Percentiles rank a stretch among this genome's conserved stretches.
phyloP scores from a whole-genome alignment of 495 filamentous ascomycete genomes.

The Cladorrhinum samala region DNA sequence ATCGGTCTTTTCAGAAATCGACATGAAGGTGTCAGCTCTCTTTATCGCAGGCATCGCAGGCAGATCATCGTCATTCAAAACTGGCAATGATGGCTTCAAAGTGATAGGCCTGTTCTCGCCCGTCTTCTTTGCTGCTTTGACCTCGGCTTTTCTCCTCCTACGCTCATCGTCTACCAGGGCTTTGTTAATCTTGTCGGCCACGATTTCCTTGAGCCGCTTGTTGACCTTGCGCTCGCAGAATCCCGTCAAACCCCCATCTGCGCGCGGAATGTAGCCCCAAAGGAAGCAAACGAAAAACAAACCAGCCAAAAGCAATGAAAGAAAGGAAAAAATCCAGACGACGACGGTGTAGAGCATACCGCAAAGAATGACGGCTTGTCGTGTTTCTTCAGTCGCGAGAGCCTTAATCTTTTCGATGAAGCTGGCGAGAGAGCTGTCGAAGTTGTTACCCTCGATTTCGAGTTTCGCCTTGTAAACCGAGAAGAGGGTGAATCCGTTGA shows the following conservation, averaged over 20 bases:
- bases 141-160: constrained; percentile 50
- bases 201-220: constrained; percentile 70
- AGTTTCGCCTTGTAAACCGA: constrained; percentile 64
- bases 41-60: constrained; percentile 54
- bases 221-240: constrained; percentile 92
- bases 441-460: constrained; percentile 52
- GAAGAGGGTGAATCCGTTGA: constrained; percentile 84
- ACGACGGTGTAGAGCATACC: constrained; percentile 89
- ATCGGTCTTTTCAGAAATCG: constrained; percentile 56
- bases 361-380: constrained; percentile 72
- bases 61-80: constrained; percentile 47
- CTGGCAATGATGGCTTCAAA: constrained; percentile 55
- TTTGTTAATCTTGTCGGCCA: constrained; percentile 74
- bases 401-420: constrained; percentile 73
- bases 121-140: constrained; percentile 49
- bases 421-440: constrained; percentile 48
- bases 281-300: constrained; percentile 81
- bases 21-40: constrained; percentile 61
- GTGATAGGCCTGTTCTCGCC: constrained; percentile 46
- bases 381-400: constrained; percentile 61
- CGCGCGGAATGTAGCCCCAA: constrained; percentile 76
- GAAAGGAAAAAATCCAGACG: constrained; percentile 77
- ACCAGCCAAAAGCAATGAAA: constrained; percentile 65
- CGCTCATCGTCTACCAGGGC: constrained; percentile 69
- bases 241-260: constrained; percentile 68